Base-by-base conservation (phyloP, 805 yeast species). In the Jamesozyma rosinii region DNA sequence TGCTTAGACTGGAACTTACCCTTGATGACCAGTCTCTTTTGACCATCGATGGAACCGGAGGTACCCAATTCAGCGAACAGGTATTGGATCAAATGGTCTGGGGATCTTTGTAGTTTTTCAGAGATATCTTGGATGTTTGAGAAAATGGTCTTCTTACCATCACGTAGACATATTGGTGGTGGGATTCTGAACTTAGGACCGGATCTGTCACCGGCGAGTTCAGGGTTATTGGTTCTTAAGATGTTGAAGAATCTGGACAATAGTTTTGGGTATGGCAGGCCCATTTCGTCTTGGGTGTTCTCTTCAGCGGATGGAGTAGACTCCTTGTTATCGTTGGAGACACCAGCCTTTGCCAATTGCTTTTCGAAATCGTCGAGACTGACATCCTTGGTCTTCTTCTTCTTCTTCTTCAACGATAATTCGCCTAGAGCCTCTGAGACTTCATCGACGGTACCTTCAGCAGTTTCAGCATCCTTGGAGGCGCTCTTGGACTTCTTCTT, bases 31-130 rank as follows among this genome's bases (percentile, higher is more conserved):
- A 92, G 78, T 69, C 98, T 83, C 74, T 88, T 86, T 67, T 86
- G 90, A 66, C 97, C 98, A 69, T 92, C 99, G 48, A 92, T 90
- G 44, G 97, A 89, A 63, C 99, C 99, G 2, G 97, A 87, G 18
- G 99, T 92, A 81, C 99, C 99, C 76, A 92, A 75, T 72, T 92
- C 99, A 1, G 97, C 97, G 69, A 92, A 92, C 68, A 92, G 70
- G 69, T 83, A 92, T 71, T 88, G 96, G 66, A 92, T 92, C 52
- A 92, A 80, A 70, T 92, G 98, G 61, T 92, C 98, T 54, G 95
- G 92, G 43, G 88, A 84, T 72, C 99, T 81, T 68, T 92, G 97
- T 72, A 92, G 76, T 44, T 88, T 92, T 54, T 85, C 85, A 49
- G 95, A 77, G 55, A 92, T 92, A 59, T 85, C 95, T 70, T 89